A percentile compares a stretch with the other conserved stretches of the same genome.
These are phyloP conservation scores for Sclerotinia trifoliorum DNA, from an alignment of 2,329 filamentous ascomycete genomes.

Conservation along the genomic window DNA sequence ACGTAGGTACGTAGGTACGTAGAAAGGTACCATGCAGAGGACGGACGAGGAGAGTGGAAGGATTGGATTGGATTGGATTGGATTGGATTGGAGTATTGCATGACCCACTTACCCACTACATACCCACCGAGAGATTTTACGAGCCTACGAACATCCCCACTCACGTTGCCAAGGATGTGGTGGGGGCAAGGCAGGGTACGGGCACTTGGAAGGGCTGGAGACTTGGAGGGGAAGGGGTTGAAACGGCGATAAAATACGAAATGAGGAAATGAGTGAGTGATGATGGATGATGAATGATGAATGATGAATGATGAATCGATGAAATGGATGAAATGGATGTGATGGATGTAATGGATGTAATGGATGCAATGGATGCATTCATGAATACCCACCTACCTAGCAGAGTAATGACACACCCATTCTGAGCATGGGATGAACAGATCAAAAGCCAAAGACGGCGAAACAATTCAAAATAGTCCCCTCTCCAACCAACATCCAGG, in stretches of 20 bases:
- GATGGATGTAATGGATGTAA: too few relatives aligned
- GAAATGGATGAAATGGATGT: too few relatives aligned
- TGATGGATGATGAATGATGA: too few relatives aligned
- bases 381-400: background rate
- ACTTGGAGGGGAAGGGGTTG: background rate
- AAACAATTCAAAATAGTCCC: background rate
- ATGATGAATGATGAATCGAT: too few relatives aligned
- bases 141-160: conserved; percentile 2
- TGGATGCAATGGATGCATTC: too few relatives aligned
- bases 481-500: background rate
- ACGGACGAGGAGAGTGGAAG: background rate
- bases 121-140: conserved; percentile 3
- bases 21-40: background rate
- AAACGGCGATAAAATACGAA: background rate
- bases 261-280: background rate
- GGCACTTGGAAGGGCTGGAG: background rate
- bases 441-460: background rate
- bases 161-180: conserved; percentile 13
- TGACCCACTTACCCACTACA: too few relatives aligned
- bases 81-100: too few relatives aligned
- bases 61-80: background rate
- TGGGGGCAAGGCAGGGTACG: background rate
- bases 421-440: background rate
- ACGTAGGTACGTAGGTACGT: background rate
- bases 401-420: background rate